phyloP scores from a whole-genome alignment of 345 rosid species.

The Ricinus communis region DNA sequence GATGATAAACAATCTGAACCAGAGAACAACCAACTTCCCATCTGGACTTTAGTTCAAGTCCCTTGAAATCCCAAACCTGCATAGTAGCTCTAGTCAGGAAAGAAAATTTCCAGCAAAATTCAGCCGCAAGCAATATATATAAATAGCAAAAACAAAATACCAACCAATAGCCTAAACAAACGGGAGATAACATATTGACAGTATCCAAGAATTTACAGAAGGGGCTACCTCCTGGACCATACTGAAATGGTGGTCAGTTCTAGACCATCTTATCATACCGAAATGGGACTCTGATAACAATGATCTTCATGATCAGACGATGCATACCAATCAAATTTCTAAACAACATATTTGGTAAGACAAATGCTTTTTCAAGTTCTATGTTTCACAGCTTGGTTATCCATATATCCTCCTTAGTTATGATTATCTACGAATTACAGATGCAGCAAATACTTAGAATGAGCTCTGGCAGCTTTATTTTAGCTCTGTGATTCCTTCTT shows the following conservation, averaged over 20 bases:
- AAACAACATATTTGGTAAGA: neutral
- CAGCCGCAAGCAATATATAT: neutral
- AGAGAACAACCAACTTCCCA: constrained; percentile 82
- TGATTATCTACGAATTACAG: neutral
- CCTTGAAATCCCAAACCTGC: constrained; percentile 97
- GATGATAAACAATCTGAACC: constrained; percentile 75
- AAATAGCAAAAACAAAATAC: neutral
- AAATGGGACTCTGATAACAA: too few species aligned
- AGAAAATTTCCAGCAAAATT: constrained; percentile 13
- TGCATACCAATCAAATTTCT: neutral
- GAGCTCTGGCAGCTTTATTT: neutral
- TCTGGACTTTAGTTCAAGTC: constrained; percentile 56
- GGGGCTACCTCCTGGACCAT: neutral
- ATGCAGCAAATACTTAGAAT: neutral
- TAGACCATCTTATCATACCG: neutral
- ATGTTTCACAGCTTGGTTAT: neutral
- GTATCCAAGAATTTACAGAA: too few species aligned
- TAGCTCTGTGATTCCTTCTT: neutral
- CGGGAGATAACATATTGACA: neutral
- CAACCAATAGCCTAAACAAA: neutral
- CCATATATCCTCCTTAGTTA: neutral
- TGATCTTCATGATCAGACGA: neutral
- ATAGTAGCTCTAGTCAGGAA: constrained; percentile 9
- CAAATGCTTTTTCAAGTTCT: neutral
- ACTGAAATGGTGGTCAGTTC: neutral